A percentile compares a stretch with the other conserved stretches of the same genome.
Evolutionary conservation across 2,329 filamentous ascomycete genomes (phyloP).

Genomic region (Zymoseptoria pseudotritici): DNA sequence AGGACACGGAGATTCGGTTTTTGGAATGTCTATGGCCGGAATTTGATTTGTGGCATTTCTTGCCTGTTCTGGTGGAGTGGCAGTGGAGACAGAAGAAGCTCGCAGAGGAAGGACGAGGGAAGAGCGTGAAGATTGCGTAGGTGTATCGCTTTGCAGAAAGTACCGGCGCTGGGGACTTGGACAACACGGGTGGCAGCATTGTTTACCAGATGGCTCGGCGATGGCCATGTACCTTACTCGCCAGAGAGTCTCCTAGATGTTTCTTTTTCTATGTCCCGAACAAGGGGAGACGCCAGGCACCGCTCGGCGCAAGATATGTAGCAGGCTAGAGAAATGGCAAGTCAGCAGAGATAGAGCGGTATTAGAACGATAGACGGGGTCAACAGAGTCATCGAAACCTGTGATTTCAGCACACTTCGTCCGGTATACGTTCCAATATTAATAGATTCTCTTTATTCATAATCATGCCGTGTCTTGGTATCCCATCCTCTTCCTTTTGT

Average conservation of each 20-base stretch:
- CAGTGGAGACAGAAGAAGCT: slow-evolving; percentile 51
- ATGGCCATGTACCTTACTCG: too few species aligned
- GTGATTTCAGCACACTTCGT: too few species aligned
- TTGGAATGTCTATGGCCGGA: slow-evolving; percentile 90
- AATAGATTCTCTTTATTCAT: neutral
- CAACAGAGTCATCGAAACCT: too few species aligned
- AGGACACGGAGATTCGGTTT: slow-evolving; percentile 88
- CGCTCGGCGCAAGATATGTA: too few species aligned
- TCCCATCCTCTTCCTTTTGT: neutral
- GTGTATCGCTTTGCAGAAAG: neutral
- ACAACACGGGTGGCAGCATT: neutral
- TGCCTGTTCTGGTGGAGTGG: slow-evolving; percentile 92
- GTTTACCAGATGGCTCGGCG: too few species aligned
- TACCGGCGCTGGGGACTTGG: neutral
- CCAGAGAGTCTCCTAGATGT: too few species aligned
- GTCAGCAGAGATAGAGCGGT: too few species aligned
- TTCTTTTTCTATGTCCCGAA: too few species aligned
- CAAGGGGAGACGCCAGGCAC: too few species aligned
- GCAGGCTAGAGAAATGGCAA: too few species aligned
- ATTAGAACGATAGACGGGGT: too few species aligned
- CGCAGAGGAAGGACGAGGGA: slow-evolving; percentile 17
- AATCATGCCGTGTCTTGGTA: neutral
- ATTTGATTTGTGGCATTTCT: slow-evolving; percentile 86
- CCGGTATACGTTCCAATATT: neutral
- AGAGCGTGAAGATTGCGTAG: slow-evolving; percentile 9